Evolutionary conservation across 2,329 filamentous ascomycete species (phyloP).

Genomic region (Grosmannia huntii): DNA sequence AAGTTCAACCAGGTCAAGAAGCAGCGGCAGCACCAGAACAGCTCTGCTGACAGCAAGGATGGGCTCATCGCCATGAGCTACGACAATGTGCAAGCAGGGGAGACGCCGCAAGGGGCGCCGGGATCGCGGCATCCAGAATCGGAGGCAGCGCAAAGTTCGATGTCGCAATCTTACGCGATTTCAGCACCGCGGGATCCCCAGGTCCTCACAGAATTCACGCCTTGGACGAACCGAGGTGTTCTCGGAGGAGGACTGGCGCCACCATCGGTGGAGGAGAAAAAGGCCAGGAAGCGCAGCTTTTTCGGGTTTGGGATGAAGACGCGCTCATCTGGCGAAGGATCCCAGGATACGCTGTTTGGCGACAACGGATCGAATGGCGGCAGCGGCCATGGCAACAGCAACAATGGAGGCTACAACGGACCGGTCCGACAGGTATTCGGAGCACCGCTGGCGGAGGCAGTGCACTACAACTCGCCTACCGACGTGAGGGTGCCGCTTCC

Average conservation of each 20-base stretch:
- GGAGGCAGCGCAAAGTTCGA: constrained; percentile 22
- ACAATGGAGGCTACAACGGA: constrained; percentile 22
- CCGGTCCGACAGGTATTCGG: constrained; percentile 68
- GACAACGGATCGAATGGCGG: constrained; percentile 23
- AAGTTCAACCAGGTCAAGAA: constrained; percentile 29
- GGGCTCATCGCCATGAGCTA: constrained; percentile 45
- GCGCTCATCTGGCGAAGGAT: constrained; percentile 42
- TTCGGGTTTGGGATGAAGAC: constrained; percentile 54
- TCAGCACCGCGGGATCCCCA: constrained; percentile 77
- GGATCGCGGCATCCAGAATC: constrained; percentile 14
- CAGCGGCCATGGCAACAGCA: constrained; percentile 31
- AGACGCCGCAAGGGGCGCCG: constrained; percentile 20
- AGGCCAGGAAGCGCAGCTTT: constrained; percentile 67
- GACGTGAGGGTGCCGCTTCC: constrained; percentile 68
- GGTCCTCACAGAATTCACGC: constrained; percentile 68
- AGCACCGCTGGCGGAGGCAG: constrained; percentile 71
- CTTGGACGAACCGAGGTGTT: constrained; percentile 48
- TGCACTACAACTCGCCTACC: constrained; percentile 61
- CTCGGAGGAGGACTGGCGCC: constrained; percentile 30
- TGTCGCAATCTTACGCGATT: constrained; percentile 42
- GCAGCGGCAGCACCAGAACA: constrained; percentile 20
- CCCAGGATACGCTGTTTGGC: constrained; percentile 39
- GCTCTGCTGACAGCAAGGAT: constrained; percentile 22
- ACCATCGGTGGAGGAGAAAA: constrained; percentile 58
- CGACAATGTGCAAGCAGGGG: constrained; percentile 39